These are phyloP conservation scores for Fistulinella staudtii DNA, from an alignment of 1,284 basidiomycete species.

Conservation along the genomic window DNA sequence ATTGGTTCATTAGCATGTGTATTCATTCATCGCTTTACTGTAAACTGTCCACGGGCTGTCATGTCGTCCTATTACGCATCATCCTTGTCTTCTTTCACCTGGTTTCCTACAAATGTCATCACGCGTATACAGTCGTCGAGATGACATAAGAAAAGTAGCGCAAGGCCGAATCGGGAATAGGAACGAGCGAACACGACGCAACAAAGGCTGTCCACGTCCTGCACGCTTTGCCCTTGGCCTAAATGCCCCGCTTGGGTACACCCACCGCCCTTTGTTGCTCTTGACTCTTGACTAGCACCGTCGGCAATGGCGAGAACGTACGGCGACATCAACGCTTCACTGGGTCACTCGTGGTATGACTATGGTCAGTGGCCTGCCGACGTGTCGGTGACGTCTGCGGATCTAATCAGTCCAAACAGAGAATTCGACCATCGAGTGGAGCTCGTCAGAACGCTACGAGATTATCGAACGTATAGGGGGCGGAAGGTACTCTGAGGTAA, in stretches of 20 bases:
- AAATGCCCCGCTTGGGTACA: constrained; percentile 23
- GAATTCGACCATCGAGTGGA: constrained; percentile 71
- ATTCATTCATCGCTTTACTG: constrained; percentile 27
- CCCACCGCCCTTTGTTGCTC: constrained; percentile 17
- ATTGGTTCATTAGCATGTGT: constrained; percentile 27
- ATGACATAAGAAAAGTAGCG: no score
- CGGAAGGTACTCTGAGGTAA: constrained; percentile 75
- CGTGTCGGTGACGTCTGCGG: background rate
- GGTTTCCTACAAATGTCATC: no score
- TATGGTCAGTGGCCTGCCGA: constrained; percentile 39
- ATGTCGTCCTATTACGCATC: constrained; percentile 25
- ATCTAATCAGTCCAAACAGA: constrained; percentile 40
- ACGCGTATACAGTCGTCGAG: no score
- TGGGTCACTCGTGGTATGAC: constrained; percentile 49
- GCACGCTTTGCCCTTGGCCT: constrained; percentile 18
- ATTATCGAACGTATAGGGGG: constrained; percentile 76
- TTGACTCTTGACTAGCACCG: constrained; percentile 12
- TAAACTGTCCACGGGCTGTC: constrained; percentile 23
- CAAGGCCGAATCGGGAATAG: constrained; percentile 10
- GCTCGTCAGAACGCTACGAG: constrained; percentile 76
- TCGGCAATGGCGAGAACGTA: constrained; percentile 48
- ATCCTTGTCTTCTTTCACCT: constrained; percentile 8
- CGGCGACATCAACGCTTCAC: constrained; percentile 42
- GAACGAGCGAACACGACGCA: constrained; percentile 7
- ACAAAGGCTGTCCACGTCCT: constrained; percentile 23